These are phyloP conservation scores for Heracleum sosnowskyi DNA, from an alignment of 129 eudicot genomes.

Conservation along the genomic window DNA sequence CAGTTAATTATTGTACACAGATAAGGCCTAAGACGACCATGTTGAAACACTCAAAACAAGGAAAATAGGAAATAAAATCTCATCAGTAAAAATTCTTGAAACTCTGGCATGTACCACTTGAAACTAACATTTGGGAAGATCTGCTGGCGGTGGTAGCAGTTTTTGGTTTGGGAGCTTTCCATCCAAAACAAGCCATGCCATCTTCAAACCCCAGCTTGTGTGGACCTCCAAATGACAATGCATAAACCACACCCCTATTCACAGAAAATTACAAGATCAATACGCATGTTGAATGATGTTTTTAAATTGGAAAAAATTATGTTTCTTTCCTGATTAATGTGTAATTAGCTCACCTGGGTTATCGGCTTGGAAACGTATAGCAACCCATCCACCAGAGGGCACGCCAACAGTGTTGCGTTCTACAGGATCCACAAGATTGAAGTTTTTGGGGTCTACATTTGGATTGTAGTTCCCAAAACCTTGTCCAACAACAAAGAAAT, in stretches of 20 bases:
- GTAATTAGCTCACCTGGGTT: slow-evolving; percentile 31
- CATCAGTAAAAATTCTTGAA: neutral
- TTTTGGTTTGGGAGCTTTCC: slow-evolving; percentile 13
- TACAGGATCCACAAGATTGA: slow-evolving; percentile 45
- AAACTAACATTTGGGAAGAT: slow-evolving; percentile 17
- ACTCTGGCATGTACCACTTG: neutral
- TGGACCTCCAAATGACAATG: slow-evolving; percentile 26
- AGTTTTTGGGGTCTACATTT: slow-evolving; percentile 25
- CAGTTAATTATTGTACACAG: neutral
- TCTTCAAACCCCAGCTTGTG: slow-evolving; percentile 28
- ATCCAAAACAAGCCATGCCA: slow-evolving; percentile 26
- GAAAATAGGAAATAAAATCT: neutral
- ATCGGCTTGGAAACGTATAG: slow-evolving; percentile 41
- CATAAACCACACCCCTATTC: slow-evolving; percentile 26
- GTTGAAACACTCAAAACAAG: neutral
- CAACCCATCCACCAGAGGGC: slow-evolving; percentile 58
- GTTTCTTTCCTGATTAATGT: neutral
- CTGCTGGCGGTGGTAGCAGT: slow-evolving; percentile 17
- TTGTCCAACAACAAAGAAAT: slow-evolving; percentile 54
- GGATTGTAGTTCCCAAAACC: slow-evolving; percentile 46
- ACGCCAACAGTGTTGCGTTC: slow-evolving; percentile 60
- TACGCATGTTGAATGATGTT: neutral
- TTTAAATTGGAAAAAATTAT: too few species aligned
- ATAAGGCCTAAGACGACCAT: neutral
- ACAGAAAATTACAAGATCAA: neutral